These are phyloP conservation scores for Tilletiopsis washingtonensis DNA, from an alignment of 1,284 basidiomycete species.

Conservation along the genomic window DNA sequence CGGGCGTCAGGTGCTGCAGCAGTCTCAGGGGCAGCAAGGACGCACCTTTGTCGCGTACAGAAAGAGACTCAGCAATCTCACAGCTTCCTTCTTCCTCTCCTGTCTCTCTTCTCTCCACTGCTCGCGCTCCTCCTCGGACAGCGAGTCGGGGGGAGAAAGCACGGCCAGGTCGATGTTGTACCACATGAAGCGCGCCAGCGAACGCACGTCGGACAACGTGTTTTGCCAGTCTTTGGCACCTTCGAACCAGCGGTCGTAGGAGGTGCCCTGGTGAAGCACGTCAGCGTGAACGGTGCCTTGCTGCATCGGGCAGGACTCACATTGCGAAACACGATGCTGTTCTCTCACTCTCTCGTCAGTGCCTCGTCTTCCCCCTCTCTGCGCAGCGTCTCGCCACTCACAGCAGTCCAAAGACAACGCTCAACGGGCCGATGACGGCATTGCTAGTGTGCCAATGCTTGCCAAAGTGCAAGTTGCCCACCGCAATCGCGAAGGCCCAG, in stretches of 20 bases:
- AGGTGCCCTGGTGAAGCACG: too few relatives aligned
- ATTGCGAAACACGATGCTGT: slow-evolving; percentile 45
- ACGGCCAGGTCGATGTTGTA: slow-evolving; percentile 56
- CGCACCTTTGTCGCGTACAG: slow-evolving; percentile 58
- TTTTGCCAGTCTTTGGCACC: slow-evolving; percentile 68
- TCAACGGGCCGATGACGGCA: slow-evolving; percentile 71
- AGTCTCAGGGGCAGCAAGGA: not conserved
- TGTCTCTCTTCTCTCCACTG: too few relatives aligned
- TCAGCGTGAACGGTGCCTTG: too few relatives aligned
- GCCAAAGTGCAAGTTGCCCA: slow-evolving; percentile 57
- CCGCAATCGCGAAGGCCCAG: slow-evolving; percentile 57
- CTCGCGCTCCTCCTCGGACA: not conserved
- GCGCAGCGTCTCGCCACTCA: too few relatives aligned
- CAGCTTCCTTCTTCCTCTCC: slow-evolving; percentile 61
- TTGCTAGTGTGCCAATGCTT: slow-evolving; percentile 59
- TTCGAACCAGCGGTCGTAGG: slow-evolving; percentile 64
- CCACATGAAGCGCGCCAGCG: slow-evolving; percentile 66
- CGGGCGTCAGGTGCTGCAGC: not conserved
- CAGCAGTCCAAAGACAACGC: slow-evolving; percentile 67
- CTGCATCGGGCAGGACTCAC: too few relatives aligned
- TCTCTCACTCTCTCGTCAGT: too few relatives aligned
- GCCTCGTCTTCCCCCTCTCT: too few relatives aligned
- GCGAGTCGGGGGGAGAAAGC: not conserved
- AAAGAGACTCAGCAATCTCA: slow-evolving; percentile 64
- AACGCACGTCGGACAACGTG: slow-evolving; percentile 54